Percentiles rank a stretch among this genome's conserved stretches.
Evolutionary conservation across 495 filamentous ascomycete genomes (phyloP).

Genomic region (Hypoxylon intermedium): DNA sequence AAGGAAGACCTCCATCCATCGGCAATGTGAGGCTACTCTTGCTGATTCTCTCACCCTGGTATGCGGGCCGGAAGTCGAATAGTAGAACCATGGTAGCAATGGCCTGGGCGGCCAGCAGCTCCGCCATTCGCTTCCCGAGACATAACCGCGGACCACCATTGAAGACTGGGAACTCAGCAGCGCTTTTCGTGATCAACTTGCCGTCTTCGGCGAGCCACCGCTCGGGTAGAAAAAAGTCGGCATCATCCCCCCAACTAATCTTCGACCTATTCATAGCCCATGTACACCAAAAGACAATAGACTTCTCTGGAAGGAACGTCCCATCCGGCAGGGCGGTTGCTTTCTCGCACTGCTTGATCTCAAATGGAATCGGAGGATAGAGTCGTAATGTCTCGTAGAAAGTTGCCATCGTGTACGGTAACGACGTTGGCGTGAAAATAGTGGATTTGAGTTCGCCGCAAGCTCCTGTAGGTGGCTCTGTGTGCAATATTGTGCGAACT

Average conservation of each 20-base stretch:
- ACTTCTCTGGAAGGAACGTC: constrained; percentile 58
- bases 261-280: constrained; percentile 67
- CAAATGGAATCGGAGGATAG: constrained; percentile 67
- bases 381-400: constrained; percentile 64
- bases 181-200: constrained; percentile 50
- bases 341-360: constrained; percentile 62
- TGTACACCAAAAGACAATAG: constrained; percentile 64
- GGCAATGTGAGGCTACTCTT: constrained; percentile 66
- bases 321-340: constrained; percentile 63
- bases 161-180: constrained; percentile 67
- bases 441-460: constrained; percentile 40
- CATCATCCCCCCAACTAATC: constrained; percentile 62
- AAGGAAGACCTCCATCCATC: constrained; percentile 66
- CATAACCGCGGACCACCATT: constrained; percentile 65
- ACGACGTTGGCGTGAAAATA: constrained; percentile 48
- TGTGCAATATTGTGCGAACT: constrained; percentile 30
- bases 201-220: constrained; percentile 56
- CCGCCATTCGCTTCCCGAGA: constrained; percentile 67
- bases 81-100: constrained; percentile 54
- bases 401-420: constrained; percentile 63
- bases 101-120: constrained; percentile 60
- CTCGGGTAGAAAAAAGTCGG: constrained; percentile 60
- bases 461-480: not conserved
- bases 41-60: constrained; percentile 55
- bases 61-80: constrained; percentile 57